Percentiles rank a stretch among this genome's conserved stretches.
phyloP scores from a whole-genome alignment of 495 filamentous ascomycete genomes.

The Niebla homalea region DNA sequence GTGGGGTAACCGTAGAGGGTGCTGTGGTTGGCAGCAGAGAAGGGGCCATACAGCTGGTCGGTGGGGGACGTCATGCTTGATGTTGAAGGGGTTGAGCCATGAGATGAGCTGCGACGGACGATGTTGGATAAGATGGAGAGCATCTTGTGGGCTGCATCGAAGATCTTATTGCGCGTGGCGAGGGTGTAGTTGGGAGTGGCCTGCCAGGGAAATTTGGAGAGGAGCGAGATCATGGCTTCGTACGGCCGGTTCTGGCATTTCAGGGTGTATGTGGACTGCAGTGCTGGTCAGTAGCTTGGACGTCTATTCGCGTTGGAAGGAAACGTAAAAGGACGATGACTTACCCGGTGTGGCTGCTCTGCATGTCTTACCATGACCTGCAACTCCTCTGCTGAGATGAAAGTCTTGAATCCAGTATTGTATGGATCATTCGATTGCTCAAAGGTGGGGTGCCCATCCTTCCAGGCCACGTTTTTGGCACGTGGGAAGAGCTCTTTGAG shows the following conservation, averaged over 20 bases:
- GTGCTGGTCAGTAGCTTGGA: neutral
- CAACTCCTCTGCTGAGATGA: constrained; percentile 60
- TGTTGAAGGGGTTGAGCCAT: neutral
- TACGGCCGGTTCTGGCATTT: constrained; percentile 60
- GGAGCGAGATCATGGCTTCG: constrained; percentile 60
- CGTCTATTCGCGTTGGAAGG: neutral
- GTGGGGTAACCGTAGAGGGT: neutral
- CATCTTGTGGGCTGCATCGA: constrained; percentile 36
- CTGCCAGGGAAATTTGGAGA: constrained; percentile 69
- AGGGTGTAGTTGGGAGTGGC: constrained; percentile 48
- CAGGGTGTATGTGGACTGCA: constrained; percentile 47
- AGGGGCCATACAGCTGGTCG: constrained; percentile 10
- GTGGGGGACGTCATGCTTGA: neutral
- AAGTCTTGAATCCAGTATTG: constrained; percentile 55
- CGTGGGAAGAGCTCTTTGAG: constrained; percentile 56
- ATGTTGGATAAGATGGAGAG: constrained; percentile 30
- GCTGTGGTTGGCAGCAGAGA: neutral
- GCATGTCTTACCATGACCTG: constrained; percentile 51
- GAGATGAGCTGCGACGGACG: constrained; percentile 21
- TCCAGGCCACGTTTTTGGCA: constrained; percentile 51
- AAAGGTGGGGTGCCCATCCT: constrained; percentile 32
- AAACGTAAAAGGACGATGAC: constrained; percentile 18
- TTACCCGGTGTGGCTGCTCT: constrained; percentile 52
- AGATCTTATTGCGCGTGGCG: constrained; percentile 45
- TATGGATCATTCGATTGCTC: constrained; percentile 32